These are phyloP conservation scores for Ascosphaera acerosa DNA, from an alignment of 2,329 filamentous ascomycete species.

Conservation along the genomic window DNA sequence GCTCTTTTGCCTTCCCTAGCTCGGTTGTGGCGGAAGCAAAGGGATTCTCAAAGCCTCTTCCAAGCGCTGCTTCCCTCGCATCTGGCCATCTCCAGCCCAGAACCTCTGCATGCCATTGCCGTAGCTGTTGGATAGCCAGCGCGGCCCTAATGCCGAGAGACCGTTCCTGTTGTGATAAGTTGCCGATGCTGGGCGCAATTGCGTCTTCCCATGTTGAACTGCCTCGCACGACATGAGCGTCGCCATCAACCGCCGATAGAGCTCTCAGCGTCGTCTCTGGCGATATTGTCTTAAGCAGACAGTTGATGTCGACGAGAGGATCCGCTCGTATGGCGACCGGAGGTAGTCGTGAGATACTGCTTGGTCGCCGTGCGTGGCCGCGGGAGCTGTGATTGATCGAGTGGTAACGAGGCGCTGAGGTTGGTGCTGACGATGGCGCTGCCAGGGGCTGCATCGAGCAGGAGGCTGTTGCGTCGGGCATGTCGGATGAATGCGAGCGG, in stretches of 20 bases:
- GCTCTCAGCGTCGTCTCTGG: constrained; percentile 28
- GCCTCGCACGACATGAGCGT: constrained; percentile 9
- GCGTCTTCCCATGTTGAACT: constrained; percentile 10
- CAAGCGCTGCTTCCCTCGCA: constrained; percentile 13
- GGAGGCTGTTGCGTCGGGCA: constrained; percentile 1
- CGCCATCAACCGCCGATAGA: constrained; percentile 19
- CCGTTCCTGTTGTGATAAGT: constrained; percentile 29
- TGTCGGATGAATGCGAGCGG: background rate
- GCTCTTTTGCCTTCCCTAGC: constrained; percentile 9
- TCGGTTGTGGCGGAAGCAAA: background rate
- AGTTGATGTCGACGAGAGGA: constrained; percentile 11
- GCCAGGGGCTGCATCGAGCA: background rate
- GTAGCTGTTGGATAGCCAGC: constrained; percentile 30
- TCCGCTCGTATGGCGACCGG: background rate
- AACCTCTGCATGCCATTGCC: constrained; percentile 32
- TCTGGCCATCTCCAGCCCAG: constrained; percentile 33
- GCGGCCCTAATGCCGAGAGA: constrained; percentile 34
- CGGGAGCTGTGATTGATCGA: too few relatives aligned
- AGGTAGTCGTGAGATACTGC: background rate
- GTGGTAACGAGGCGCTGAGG: too few relatives aligned
- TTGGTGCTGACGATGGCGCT: background rate
- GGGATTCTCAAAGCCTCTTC: constrained; percentile 15
- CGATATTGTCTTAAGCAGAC: constrained; percentile 27
- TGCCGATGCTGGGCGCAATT: constrained; percentile 25
- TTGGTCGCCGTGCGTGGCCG: background rate